Conservation (phyloP, 495 filamentous ascomycete species). For the Penicillium waksmanii region DNA sequence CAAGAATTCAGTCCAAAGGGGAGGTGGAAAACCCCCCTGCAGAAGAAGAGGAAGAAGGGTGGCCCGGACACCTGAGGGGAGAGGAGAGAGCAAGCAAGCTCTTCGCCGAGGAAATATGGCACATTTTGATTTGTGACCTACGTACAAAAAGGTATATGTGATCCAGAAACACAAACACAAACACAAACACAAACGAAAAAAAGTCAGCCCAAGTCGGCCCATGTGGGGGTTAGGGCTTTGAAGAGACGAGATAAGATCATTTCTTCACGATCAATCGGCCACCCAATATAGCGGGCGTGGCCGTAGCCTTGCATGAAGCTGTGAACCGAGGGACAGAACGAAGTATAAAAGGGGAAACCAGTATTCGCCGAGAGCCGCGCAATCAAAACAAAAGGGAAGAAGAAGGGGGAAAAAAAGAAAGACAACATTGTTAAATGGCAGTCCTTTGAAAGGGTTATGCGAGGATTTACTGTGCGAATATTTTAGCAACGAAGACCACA, state of each 20-base stretch:
- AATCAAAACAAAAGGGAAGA: conserved; percentile 15
- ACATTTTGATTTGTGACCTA: conserved; percentile 3
- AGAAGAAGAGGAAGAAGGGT: too few species aligned
- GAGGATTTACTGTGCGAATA: too few species aligned
- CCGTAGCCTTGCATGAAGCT: not conserved
- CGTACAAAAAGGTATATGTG: conserved; percentile 10
- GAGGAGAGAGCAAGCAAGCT: not conserved
- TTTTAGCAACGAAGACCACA: too few species aligned
- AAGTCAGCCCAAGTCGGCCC: conserved; percentile 4
- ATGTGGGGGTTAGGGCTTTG: not conserved
- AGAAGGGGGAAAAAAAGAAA: too few species aligned
- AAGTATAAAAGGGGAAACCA: conserved; percentile 11
- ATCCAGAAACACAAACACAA: conserved; percentile 11
- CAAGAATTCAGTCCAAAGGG: too few species aligned
- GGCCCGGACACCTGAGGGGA: too few species aligned
- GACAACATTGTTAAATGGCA: too few species aligned
- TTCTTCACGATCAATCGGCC: not conserved
- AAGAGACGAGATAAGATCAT: not conserved
- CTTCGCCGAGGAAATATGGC: conserved; percentile 26
- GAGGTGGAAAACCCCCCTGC: too few species aligned
- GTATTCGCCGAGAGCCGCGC: conserved; percentile 26
- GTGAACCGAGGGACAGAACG: not conserved
- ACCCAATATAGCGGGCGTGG: not conserved
- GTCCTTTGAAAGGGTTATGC: too few species aligned
- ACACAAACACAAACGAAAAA: conserved; percentile 12